Percentiles rank a stretch among this genome's conserved stretches.
Evolutionary conservation across 2,329 filamentous ascomycete genomes (phyloP).

Genomic region (Nigrograna mackinnonii): DNA sequence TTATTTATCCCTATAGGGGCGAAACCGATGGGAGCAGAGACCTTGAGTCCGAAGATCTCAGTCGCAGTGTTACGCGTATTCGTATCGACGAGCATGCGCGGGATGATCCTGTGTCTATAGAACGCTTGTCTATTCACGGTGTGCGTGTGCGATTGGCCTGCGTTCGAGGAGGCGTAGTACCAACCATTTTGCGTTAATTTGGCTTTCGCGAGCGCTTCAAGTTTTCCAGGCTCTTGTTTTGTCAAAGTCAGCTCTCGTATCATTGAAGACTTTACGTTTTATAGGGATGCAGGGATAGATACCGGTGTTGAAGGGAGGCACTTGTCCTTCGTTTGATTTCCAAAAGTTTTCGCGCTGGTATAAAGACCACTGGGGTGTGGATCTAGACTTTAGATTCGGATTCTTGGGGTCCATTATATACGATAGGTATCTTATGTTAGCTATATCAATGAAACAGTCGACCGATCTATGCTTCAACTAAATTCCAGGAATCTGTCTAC

Average conservation of each 20-base stretch:
- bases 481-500: too few relatives aligned
- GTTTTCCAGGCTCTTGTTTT: constrained; percentile 59
- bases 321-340: constrained; percentile 55
- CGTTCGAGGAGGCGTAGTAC: constrained; percentile 63
- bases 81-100: constrained; percentile 64
- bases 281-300: constrained; percentile 4
- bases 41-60: constrained; percentile 63
- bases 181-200: constrained; percentile 62
- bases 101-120: constrained; percentile 65
- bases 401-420: constrained; percentile 59
- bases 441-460: too few relatives aligned
- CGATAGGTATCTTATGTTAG: too few relatives aligned
- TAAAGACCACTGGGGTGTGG: constrained; percentile 57
- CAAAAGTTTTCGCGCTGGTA: constrained; percentile 62
- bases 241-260: too few relatives aligned
- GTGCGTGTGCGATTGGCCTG: constrained; percentile 57
- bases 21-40: constrained; percentile 59
- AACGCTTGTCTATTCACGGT: constrained; percentile 66
- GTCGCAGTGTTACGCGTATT: constrained; percentile 61
- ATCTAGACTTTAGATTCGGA: constrained; percentile 53
- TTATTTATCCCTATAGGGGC: constrained; percentile 68
- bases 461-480: too few relatives aligned
- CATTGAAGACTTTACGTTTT: neutral
- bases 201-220: constrained; percentile 62
- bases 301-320: constrained; percentile 58